phyloP scores from a whole-genome alignment of 164 flowering plant species.

The Nymphaea thermarum region DNA sequence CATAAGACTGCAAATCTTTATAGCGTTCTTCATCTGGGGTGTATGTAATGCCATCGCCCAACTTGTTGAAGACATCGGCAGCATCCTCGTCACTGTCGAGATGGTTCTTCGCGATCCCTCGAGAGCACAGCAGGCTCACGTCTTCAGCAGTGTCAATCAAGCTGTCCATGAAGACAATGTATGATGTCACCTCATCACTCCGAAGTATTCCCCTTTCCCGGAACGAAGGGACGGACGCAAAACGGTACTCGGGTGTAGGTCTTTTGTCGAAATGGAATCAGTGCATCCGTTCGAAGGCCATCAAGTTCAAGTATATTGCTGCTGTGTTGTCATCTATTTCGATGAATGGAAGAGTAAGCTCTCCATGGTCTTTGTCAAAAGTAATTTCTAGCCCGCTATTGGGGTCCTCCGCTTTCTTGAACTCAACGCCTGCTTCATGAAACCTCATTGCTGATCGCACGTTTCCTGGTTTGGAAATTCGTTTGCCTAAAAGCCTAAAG shows the following conservation, averaged over 20 bases:
- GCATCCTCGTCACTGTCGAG: conserved; percentile 34
- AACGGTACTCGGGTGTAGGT: too few relatives aligned
- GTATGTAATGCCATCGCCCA: conserved; percentile 31
- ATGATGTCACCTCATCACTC: conserved; percentile 36
- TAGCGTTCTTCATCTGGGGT: conserved; percentile 33
- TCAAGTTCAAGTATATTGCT: conserved; percentile 34
- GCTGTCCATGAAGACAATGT: conserved; percentile 49
- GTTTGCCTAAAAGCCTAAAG: too few relatives aligned
- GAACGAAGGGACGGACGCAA: too few relatives aligned
- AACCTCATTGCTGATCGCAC: conserved; percentile 24
- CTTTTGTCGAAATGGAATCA: too few relatives aligned
- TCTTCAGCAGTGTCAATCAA: conserved; percentile 36
- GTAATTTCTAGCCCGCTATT: conserved; percentile 32
- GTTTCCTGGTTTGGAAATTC: too few relatives aligned
- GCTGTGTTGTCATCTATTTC: conserved; percentile 36
- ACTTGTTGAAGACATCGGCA: conserved; percentile 38
- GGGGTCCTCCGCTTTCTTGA: conserved; percentile 26
- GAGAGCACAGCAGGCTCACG: conserved; percentile 25
- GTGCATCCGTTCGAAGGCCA: conserved; percentile 46
- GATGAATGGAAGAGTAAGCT: conserved; percentile 28
- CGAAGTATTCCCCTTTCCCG: too few relatives aligned
- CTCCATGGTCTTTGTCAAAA: conserved; percentile 23
- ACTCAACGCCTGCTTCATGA: conserved; percentile 38
- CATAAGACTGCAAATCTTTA: conserved; percentile 21
- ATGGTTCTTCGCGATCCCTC: conserved; percentile 21